Base-by-base conservation (phyloP, 2,329 filamentous ascomycete species). In the Apiospora sp. region DNA sequence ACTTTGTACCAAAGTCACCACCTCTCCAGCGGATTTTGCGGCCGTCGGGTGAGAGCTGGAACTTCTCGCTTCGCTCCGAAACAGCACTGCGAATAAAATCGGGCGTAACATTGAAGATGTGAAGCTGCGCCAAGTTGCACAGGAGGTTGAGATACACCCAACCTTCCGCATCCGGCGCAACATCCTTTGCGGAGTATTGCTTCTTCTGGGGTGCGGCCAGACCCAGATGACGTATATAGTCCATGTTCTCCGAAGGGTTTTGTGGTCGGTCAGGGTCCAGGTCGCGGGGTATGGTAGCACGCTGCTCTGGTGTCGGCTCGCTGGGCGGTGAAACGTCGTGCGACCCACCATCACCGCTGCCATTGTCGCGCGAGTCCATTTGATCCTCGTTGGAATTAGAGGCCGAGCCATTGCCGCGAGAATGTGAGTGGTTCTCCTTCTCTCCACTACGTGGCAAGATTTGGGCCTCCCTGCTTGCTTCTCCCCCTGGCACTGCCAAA, bases 71-170 rank as follows among this genome's bases (percentile, higher is more conserved):
- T 75, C 91, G 89, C 69, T 93, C 90, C 0, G 86, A 84, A 1
- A 97, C 86, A 0, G 94, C 93, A 48, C 89, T 89, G 72, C 93
- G 91, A 51, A 96, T 91, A 77, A 96, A 96, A 41, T 92, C 90
- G 0, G 92, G 87, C 0, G 94, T 95, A 1, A 97, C 94, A 73
- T 94, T 95, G 76, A 96, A 87, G 0, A 95, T 96, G 77, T 97
- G 94, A 24, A 97, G 84, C 81, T 97, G 94, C 0, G 94, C 94
- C 85, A 97, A 88, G 78, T 92, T 95, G 79, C 92, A 91, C 1
- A 97, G 86, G 0, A 97, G 83, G 76, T 96, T 96, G 8, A 96
- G 83, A 77, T 95, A 96, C 0, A 96, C 90, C 94, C 94, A 96
- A 5, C 93, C 93, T 37, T 94, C 91, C 0, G 86, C 86, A 71